Evolutionary conservation across 164 flowering plant species (phyloP), one percentile per base, ranked within the genome.

Genomic region (Dillenia turbinata): DNA sequence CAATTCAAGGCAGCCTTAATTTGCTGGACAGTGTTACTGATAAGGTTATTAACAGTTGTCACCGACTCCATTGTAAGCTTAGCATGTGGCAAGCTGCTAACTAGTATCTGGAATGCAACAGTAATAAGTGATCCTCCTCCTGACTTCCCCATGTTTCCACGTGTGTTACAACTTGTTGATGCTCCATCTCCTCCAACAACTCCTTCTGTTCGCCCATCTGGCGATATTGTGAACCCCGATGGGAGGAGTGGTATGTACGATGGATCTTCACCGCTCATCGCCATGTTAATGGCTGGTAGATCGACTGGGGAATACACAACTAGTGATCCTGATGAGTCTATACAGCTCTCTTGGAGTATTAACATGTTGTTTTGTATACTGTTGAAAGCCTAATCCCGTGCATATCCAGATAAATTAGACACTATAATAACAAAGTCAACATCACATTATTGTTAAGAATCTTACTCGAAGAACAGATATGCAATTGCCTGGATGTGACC

Each of bases 341-440:
- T 75, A 76, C 86, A 87, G 73, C 92, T 83, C 72, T 92, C 97
- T 72, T 92, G 98, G 7, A 92, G 92, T 46, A 92, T 78, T 58
- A 91, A 70, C 92, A 85, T 84, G 76, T 85, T 86, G 83, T 84
- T 91, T 69, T 87, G 89, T 68, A 74, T 81, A 0, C 84, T 63
- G 70, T 79, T 83, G 64, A 66, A 70, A 22, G 87, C 92, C 94
- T 89, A 33, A 33, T 33, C 40, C 40, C 40, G 5, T 33, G 40
- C 6, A 6, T 6, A 33, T 33, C 7, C 40, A 33, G 40, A 33
- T 0, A 33, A 33, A 33, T 33, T 33, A 33, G 40, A 33, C 40
- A 33, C 40, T 4, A 33, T 33, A 33, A 4, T 33, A 33, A 33
- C 40, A 33, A 33, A 33, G 7, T 40, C 13, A 40, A 4, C 7